Base-by-base conservation (phyloP, 176 grass and related monocot species). In the Eragrostis nindensis region DNA sequence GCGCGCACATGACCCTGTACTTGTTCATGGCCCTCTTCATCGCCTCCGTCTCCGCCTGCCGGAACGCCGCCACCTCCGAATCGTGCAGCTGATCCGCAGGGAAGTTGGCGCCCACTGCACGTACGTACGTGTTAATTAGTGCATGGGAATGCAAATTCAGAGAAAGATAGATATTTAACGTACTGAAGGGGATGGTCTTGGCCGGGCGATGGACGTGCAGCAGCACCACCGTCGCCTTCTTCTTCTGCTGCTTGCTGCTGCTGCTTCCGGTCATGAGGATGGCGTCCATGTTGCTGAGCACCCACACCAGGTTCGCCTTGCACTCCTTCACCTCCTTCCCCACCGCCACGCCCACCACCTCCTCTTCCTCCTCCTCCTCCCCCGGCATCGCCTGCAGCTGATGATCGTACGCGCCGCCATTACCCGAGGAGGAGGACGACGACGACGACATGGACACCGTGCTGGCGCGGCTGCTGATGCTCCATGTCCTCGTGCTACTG, bases 181-280 rank as follows among this genome's bases (percentile, higher is more conserved):
- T 52, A 73, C 70, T 52, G 70, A 73, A 52, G 8, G 70, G 70
- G 70, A 73, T 73, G 47, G 26, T 53, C 70, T 53, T 73, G 26
- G 70, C 70, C 15, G 46, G 70, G 70, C 70, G 70, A 73, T 73
- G 70, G 70, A 73, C 70, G 70, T 73, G 70, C 46, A 73, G 70
- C 16, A 73, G 70, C 47, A 73, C 6, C 70, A 52, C 46, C 47
- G 14, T 73, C 26, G 16, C 47, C 70, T 52, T 50, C 14, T 1
- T 15, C 66, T 38, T 66, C 63, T 4, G 25, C 56, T 55, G 19
- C 53, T 11, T 57, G 8, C 17, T 4, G 30, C 6, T 12, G 26
- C 18, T 5, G 15, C 2, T 17, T 3, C 9, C 10, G 24, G 57
- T 3, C 29, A 17, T 38, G 63, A 66, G 63, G 47, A 73, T 21